Evolutionary conservation across 1,284 basidiomycete species (phyloP), one percentile per base, ranked within the genome.

Genomic region (Mixia osmundae): DNA sequence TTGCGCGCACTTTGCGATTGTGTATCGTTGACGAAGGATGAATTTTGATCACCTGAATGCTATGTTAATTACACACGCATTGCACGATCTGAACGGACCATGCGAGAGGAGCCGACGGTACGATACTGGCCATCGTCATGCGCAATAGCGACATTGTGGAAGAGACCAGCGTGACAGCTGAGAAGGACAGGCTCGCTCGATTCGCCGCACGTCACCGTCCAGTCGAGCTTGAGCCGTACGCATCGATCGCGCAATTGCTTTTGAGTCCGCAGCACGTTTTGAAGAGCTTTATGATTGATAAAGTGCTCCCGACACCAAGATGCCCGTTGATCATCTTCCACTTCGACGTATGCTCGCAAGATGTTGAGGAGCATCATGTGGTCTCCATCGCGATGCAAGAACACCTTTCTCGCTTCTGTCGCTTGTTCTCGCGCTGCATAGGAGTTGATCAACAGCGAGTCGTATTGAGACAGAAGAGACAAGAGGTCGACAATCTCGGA

Each of bases 301-400:
- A 67, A 79, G 50, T 87, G 73, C 41, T 69, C 66, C 37, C 67
- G 63, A 56, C 80, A 87, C 85, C 85, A 94, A 22, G 70, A 66
- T 40, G 58, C 42, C 29, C 46, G 37, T 32, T 48, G 44, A 36
- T 41, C 40, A 2, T 34, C 33, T 5, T 49, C 39, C 7, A 74
- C 57, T 39, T 72, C 68, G 24, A 50, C 47, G 31, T 41, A 54
- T n/a, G 54, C 53, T n/a, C 53, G 48, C 1, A 59, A 46, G 20
- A 54, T 44, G 39, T 54, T 52, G 20, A 54, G 36, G 2, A 54
- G 37, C 16, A 40, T 44, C 15, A 50, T 14, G 37, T 54, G 53
- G 39, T 54, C 53, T 1, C 53, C 53, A 9, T 45, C 26, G 8
- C 51, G 48, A 38, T 54, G 52, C 1, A 44, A 29, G 34, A 54